Evolutionary conservation across 140 eudicot species (phyloP).

Genomic region (Erigeron philadelphicus): DNA sequence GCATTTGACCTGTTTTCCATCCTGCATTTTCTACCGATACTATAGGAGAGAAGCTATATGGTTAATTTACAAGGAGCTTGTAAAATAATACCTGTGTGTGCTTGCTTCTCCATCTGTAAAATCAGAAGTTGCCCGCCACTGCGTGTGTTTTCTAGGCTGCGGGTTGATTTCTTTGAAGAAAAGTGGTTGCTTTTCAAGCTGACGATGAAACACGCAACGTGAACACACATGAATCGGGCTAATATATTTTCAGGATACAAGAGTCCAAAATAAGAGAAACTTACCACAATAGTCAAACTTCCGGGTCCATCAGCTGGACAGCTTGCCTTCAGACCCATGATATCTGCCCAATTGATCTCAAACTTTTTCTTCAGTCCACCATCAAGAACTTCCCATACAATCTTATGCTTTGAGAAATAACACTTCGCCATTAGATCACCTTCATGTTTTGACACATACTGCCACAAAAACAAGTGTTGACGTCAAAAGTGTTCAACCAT

Average conservation of each 20-base stretch:
- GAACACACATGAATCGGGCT: not conserved
- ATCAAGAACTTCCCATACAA: conserved; percentile 95
- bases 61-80: not conserved
- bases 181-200: conserved; percentile 70
- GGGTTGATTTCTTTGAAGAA: conserved; percentile 83
- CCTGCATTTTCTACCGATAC: too few species aligned
- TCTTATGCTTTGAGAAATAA: conserved; percentile 85
- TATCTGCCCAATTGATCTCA: conserved; percentile 93
- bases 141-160: conserved; percentile 85
- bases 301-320: conserved; percentile 58
- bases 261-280: not conserved
- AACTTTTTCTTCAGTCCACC: conserved; percentile 81
- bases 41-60: too few species aligned
- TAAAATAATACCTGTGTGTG: conserved; percentile 44
- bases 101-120: conserved; percentile 79
- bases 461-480: conserved; percentile 28
- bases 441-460: conserved; percentile 70
- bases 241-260: conserved; percentile 9
- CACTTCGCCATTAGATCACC: conserved; percentile 90
- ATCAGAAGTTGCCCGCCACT: conserved; percentile 76
- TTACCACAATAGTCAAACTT: conserved; percentile 65
- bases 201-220: conserved; percentile 16
- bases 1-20: too few species aligned
- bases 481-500: not conserved
- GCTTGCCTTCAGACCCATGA: conserved; percentile 57